These are phyloP conservation scores for Panicum virgatum DNA, from an alignment of 202 grass and related monocot species.

Conservation along the genomic window DNA sequence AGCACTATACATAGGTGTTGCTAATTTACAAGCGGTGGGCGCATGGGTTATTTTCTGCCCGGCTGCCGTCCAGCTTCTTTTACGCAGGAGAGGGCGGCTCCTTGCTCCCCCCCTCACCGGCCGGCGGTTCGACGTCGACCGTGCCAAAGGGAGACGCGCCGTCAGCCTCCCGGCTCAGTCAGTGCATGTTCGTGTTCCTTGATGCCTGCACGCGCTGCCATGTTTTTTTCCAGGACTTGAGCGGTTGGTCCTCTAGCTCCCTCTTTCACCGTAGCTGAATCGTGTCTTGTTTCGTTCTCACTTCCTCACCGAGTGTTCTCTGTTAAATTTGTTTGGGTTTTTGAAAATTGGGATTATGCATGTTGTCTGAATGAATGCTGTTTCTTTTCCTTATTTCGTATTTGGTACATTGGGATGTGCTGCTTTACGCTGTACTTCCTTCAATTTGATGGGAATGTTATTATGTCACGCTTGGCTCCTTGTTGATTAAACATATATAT, in stretches of 20 bases:
- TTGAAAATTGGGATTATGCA: background rate
- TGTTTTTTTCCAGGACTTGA: background rate
- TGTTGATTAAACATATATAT: too few relatives aligned
- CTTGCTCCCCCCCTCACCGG: constrained; percentile 10
- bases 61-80: background rate
- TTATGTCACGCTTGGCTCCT: background rate
- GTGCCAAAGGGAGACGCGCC: constrained; percentile 28
- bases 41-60: background rate
- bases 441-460: background rate
- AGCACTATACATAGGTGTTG: constrained; percentile 35
- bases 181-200: background rate
- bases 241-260: background rate
- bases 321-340: background rate
- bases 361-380: background rate
- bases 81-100: background rate
- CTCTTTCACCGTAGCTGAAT: background rate
- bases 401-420: background rate
- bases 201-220: background rate
- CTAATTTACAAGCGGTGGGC: constrained; percentile 40
- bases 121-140: constrained; percentile 35
- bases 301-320: background rate
- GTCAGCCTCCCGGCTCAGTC: background rate
- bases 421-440: background rate
- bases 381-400: background rate
- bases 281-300: background rate